Base-by-base conservation (phyloP, 768 basidiomycete genomes). In the Pleurotus salmoneostramineus region DNA sequence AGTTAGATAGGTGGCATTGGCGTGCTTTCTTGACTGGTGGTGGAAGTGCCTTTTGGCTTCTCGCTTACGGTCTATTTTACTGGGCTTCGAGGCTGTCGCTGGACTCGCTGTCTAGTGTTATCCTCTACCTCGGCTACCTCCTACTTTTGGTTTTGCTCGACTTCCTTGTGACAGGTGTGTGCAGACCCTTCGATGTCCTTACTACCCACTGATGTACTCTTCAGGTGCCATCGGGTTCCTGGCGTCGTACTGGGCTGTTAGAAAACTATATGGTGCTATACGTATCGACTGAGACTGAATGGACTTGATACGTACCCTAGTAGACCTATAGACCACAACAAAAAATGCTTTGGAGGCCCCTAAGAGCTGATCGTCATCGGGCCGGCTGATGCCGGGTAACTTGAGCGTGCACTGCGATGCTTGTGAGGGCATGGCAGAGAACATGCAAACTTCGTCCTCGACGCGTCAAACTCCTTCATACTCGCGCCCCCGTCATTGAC, bases 41-140 rank as follows among this genome's bases (percentile, higher is more conserved):
- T 6, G 93, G 95, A 21, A 92, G 89, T 60, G 89, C 94, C 3
- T 84, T 95, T 70, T 98, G 95, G 95, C 74, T 98, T 27, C 72
- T 95, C 52, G 80, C 82, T 8, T 98, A 97, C 67, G 95, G 94
- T 2, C 65, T 94, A 7, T 93, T 93, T 73, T 94, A 93, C 67
- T 93, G 90, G 91, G 83, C 79, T 21, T 88, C 93, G 0, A 84
- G 93, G 17, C 81, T 98, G n/a, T 90, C 86, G 21, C 80, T 98
- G 51, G 87, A 87, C 68, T 91, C 91, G 6, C 74, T 93, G 57
- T 81, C 93, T 3, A 91, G 90, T 65, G 81, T 89, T 35, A 78
- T 88, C 32, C 79, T 98, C 21, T 98, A 95, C 74, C 79, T 98
- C 33, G 95, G 96, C 32, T 98, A 98, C 72, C 78, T 98, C 58